Evolutionary conservation across 2,329 filamentous ascomycete species (phyloP), one percentile per base, ranked within the genome.

Genomic region (Rhinocladiella similis): DNA sequence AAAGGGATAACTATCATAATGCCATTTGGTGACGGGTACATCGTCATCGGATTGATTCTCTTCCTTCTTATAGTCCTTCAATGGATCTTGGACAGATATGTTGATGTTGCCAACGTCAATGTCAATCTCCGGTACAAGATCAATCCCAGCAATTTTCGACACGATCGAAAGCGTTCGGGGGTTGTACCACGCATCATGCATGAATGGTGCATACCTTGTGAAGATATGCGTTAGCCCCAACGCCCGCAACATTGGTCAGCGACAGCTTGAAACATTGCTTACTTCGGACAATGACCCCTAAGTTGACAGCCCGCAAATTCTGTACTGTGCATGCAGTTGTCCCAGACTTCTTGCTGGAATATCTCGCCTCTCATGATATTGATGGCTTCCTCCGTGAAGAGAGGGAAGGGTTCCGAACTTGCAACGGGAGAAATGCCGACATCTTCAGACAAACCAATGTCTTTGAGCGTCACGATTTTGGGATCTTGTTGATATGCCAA

Each of bases 301-400:
- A 82, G 29, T 33, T 33, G 29, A 62, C 72, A 74, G 18, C 74
- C 69, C 14, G 77, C 74, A 63, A 85, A 75, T 61, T 81, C 80
- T 12, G 80, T 80, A 42, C 77, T 75, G 67, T 77, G 84, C 49
- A 75, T 75, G 67, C 78, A 84, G 46, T 83, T 79, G 2, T 77
- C 70, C 48, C 80, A 72, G 2, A 85, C 81, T 19, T 79, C 74
- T 0, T 78, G 71, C 38, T 77, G 78, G 42, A 85, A 75, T 22
- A 86, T 77, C 68, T 87, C 84, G 1, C 70, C 70, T 51, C 84
- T 75, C 75, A 87, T 86, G 51, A 80, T 75, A 64, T 77, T 69
- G 38, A 87, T 76, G 0, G 84, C 83, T 45, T 84, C 82, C 18
- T 76, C 65, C 5, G 79, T 81, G 68, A 87, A 87, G 13, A 88